phyloP scores from a whole-genome alignment of 305 asterid genomes.

The Solanum hybrid region DNA sequence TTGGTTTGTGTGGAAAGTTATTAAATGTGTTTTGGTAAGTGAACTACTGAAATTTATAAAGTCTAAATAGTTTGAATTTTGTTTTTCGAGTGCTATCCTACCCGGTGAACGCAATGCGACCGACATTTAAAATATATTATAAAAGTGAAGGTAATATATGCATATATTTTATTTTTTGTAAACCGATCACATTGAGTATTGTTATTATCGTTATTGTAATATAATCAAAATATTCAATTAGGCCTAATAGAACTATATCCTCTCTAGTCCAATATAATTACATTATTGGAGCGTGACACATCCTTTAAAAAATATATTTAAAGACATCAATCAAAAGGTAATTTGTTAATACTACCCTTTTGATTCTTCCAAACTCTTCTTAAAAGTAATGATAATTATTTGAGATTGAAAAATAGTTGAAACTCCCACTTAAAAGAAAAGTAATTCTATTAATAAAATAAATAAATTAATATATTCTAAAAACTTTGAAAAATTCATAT shows the following conservation, averaged over 20 bases:
- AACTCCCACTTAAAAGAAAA: neutral
- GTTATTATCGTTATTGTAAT: neutral
- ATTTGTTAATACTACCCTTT: neutral
- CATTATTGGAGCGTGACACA: neutral
- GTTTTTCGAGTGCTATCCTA: neutral
- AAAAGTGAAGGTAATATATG: accelerated
- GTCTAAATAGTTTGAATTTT: neutral
- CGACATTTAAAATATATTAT: neutral
- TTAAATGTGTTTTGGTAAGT: too few relatives aligned
- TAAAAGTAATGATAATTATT: neutral
- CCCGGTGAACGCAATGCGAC: neutral
- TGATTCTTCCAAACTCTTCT: neutral
- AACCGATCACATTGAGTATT: neutral
- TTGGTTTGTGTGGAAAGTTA: too few relatives aligned
- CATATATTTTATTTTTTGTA: accelerated
- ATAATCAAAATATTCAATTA: neutral
- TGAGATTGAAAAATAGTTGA: neutral
- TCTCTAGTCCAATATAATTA: neutral
- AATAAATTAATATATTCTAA: neutral
- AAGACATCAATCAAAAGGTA: neutral
- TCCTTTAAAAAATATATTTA: neutral
- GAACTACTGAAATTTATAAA: neutral
- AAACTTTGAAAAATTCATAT: neutral
- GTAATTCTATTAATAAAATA: too few relatives aligned
- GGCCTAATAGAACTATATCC: neutral